Evolutionary conservation across 352 stramenopile species (phyloP), one percentile per base, ranked within the genome.

Genomic region (Pythium graminicola): DNA sequence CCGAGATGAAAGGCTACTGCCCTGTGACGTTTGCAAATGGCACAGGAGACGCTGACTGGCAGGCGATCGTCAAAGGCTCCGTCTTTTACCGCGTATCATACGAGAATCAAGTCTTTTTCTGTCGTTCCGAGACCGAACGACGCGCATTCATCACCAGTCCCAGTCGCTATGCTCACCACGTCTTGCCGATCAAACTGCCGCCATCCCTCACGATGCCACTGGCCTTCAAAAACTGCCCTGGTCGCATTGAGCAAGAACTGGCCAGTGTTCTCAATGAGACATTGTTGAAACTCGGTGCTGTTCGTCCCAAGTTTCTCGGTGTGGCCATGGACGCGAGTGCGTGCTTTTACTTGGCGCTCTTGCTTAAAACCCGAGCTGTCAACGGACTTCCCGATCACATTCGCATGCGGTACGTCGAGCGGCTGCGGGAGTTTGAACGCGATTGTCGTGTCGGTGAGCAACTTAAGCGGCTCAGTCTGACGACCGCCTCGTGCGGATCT

Each of bases 1-100:
- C 76, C 0, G 79, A 89, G 48, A 55, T 87, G 40, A 84, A 82
- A 61, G 79, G 76, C 6, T 89, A 88, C 50, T 89, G 76, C 46
- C 76, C 79, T 6, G 79, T 89, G 20, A 87, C 74, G 3, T 87
- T 86, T 43, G 56, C 72, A 17, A 47, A 60, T 8, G 69, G 67
- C 26, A 50, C 39, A 1, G 62, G 56, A 13, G 55, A 70, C 6
- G 69, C 65, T 20, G 64, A 75, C 49, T 82, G 72, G 72, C 53
- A 57, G 10, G 63, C 71, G 3, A 67, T 84, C 16, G 63, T 77
- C 28, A 80, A 76, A 46, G 76, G 79, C 3, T 69, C 53, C 14
- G 57, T 86, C 20, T 86, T 87, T 57, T 81, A 78, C 28, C 72
- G 79, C 20, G 69, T 70, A 4, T 80, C 74, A 20, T 89, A 81